Evolutionary conservation across 108 stramenopile species (phyloP).

Genomic region (Schizochytrium sp.): DNA sequence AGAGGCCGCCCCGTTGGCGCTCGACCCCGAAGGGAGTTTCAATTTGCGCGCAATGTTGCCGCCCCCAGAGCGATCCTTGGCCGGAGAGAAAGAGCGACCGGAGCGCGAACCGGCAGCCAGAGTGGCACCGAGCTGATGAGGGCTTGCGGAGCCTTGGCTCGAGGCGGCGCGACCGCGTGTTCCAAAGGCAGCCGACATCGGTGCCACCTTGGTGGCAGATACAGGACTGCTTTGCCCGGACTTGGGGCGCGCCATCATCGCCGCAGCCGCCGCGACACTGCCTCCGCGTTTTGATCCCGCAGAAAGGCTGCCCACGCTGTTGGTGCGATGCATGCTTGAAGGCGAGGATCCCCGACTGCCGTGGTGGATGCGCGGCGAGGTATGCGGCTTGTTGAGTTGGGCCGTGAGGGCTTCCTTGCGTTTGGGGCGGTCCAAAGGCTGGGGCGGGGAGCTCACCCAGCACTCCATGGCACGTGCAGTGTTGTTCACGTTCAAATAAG

Average conservation of each 20-base stretch:
- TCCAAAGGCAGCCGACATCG: not conserved
- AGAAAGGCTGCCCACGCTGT: not conserved
- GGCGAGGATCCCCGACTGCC: not conserved
- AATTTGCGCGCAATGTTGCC: slow-evolving; percentile 14
- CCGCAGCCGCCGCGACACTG: not conserved
- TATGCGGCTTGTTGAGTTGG: not conserved
- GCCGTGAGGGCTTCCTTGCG: not conserved
- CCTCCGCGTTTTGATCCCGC: not conserved
- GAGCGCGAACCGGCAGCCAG: not conserved
- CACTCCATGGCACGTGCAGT: not conserved
- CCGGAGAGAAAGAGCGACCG: not conserved
- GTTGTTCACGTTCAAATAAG: not conserved
- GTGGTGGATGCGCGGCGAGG: not conserved
- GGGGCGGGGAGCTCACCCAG: not conserved
- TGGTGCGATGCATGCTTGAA: not conserved
- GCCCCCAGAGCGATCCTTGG: not conserved
- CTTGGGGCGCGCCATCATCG: not conserved
- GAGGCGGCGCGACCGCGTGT: not conserved
- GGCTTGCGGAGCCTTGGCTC: not conserved
- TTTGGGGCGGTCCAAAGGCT: not conserved
- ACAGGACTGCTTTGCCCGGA: not conserved
- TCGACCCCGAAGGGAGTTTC: not conserved
- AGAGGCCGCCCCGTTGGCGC: not conserved
- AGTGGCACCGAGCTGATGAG: not conserved
- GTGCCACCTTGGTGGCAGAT: not conserved